phyloP scores from a whole-genome alignment of 75 land plant genomes.

The Pinus taeda region DNA sequence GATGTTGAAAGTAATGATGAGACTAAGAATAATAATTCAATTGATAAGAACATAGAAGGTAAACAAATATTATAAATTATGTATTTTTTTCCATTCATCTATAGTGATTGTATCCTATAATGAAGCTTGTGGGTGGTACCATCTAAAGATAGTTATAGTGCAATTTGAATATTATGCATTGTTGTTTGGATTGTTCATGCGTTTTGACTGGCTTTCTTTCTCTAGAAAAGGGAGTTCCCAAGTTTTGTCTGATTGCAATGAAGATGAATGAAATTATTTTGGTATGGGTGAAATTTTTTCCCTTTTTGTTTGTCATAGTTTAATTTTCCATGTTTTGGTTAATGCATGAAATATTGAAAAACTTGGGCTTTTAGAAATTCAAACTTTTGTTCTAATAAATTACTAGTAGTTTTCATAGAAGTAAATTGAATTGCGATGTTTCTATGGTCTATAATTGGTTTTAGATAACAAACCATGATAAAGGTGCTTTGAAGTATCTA shows the following conservation, averaged over 20 bases:
- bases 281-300: slow-evolving; percentile 55
- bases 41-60: slow-evolving; percentile 45
- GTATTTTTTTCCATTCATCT: too few species aligned
- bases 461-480: slow-evolving; percentile 91
- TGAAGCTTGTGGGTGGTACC: too few species aligned
- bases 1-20: slow-evolving; percentile 58
- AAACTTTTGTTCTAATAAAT: neutral
- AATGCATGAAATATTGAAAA: too few species aligned
- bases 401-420: neutral
- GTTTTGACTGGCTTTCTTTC: slow-evolving; percentile 3
- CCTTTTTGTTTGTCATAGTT: neutral
- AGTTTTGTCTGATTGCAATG: slow-evolving; percentile 73
- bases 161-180: neutral
- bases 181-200: neutral
- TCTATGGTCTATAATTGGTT: neutral
- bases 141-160: neutral
- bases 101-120: too few species aligned
- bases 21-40: slow-evolving; percentile 25
- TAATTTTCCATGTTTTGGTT: too few species aligned
- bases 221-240: slow-evolving; percentile 90
- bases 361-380: too few species aligned
- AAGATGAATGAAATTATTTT: slow-evolving; percentile 78
- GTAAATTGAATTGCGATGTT: neutral
- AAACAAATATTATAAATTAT: too few species aligned
- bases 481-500: slow-evolving; percentile 85